Conservation (phyloP, 495 filamentous ascomycete species). For the Aspergillus hancockii region DNA sequence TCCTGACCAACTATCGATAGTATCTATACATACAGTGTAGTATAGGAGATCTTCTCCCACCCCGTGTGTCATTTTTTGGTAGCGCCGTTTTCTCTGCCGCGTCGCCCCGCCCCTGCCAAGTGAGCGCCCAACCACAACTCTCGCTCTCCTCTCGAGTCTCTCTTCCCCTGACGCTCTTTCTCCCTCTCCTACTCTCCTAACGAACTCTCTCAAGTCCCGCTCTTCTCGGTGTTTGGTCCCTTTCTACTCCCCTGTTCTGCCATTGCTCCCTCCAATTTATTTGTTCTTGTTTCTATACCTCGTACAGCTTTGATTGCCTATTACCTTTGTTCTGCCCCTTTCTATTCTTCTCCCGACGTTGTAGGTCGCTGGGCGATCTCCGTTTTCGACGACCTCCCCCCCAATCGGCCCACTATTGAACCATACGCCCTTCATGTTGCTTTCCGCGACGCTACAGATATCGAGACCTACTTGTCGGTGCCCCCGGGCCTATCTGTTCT, state of each 20-base stretch:
- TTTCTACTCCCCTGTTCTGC: conserved; percentile 6
- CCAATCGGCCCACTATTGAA: conserved; percentile 20
- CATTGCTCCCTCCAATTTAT: background rate
- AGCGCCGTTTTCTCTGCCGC: conserved; percentile 8
- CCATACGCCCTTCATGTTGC: conserved; percentile 45
- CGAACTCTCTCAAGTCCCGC: too few species aligned
- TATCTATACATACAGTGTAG: too few species aligned
- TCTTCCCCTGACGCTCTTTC: conserved; percentile 7
- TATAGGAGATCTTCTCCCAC: background rate
- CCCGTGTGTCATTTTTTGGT: background rate
- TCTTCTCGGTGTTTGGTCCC: conserved; percentile 17
- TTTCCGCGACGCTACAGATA: conserved; percentile 30
- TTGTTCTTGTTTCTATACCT: background rate
- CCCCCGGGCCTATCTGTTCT: conserved; percentile 28
- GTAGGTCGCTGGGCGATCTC: conserved; percentile 43
- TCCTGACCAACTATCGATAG: too few species aligned
- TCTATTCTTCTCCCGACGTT: background rate
- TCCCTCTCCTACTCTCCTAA: conserved; percentile 10
- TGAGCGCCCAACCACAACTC: conserved; percentile 5
- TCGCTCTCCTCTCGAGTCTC: background rate
- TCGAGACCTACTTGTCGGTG: conserved; percentile 24
- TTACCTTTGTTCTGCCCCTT: conserved; percentile 2
- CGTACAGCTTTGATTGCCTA: background rate
- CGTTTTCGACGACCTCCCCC: conserved; percentile 20
- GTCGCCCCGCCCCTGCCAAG: conserved; percentile 17